Conservation (phyloP, 192 early-diverging fungal genomes). For the Umbelopsis sp. region DNA sequence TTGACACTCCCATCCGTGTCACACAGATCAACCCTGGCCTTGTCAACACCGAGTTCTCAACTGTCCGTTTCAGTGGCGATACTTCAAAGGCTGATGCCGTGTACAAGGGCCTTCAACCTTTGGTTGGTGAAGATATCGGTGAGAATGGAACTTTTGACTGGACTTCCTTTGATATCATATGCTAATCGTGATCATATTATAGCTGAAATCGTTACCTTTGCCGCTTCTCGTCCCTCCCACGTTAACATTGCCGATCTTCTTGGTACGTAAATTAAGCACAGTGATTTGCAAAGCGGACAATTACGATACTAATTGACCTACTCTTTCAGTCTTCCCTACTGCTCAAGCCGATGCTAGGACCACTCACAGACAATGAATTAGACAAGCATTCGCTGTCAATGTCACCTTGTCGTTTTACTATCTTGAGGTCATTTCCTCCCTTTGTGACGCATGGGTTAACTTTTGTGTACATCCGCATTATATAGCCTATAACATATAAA, state of each 20-base stretch:
- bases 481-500: no score
- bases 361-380: conserved; percentile 4
- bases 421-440: no score
- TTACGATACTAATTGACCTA: background rate
- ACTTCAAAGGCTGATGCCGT: conserved; percentile 64
- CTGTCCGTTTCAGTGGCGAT: conserved; percentile 76
- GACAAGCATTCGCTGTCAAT: no score
- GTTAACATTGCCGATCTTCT: conserved; percentile 72
- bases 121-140: conserved; percentile 76
- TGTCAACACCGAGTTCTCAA: conserved; percentile 93
- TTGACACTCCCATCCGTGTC: conserved; percentile 70
- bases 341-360: conserved; percentile 45
- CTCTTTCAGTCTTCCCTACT: conserved; percentile 45
- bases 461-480: no score
- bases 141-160: conserved; percentile 15
- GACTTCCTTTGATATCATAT: background rate
- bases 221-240: conserved; percentile 72
- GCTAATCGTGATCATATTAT: conserved; percentile 21
- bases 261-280: conserved; percentile 2
- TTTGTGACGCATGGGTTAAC: no score
- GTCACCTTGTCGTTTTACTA: no score
- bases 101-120: conserved; percentile 75
- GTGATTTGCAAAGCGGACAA: background rate
- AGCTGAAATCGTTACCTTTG: conserved; percentile 77
- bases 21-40: conserved; percentile 75